Conservation (phyloP, 345 rosid genomes). For the Acer saccharum region DNA sequence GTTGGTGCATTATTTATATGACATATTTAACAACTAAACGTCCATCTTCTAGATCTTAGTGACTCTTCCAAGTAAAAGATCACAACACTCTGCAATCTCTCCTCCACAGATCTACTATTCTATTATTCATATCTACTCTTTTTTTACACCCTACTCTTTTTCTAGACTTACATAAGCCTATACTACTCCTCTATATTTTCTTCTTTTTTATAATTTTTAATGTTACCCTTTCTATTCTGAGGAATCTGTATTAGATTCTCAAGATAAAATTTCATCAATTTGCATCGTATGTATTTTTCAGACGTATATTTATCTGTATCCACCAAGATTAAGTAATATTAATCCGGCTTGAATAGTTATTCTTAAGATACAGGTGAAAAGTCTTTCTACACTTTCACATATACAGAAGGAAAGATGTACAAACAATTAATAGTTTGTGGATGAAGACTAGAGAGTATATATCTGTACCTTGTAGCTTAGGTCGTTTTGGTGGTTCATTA, state of each 20-base stretch:
- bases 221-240: neutral
- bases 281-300: no score
- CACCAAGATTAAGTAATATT: no score
- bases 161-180: slow-evolving; percentile 3
- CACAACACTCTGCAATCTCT: neutral
- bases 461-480: neutral
- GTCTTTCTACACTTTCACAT: no score
- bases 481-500: neutral
- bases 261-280: neutral
- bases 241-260: neutral
- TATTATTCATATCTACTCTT: neutral
- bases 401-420: no score
- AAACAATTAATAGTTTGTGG: neutral
- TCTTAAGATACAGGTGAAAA: no score
- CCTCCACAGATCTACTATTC: neutral
- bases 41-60: slow-evolving; percentile 18
- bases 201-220: no score
- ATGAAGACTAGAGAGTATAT: neutral
- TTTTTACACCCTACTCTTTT: neutral
- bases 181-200: neutral
- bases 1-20: no score
- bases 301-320: no score
- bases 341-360: no score
- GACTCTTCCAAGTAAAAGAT: slow-evolving; percentile 40
- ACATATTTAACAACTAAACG: neutral